These are phyloP conservation scores for Auriscalpium orientale DNA, from an alignment of 768 basidiomycete species.

Conservation along the genomic window DNA sequence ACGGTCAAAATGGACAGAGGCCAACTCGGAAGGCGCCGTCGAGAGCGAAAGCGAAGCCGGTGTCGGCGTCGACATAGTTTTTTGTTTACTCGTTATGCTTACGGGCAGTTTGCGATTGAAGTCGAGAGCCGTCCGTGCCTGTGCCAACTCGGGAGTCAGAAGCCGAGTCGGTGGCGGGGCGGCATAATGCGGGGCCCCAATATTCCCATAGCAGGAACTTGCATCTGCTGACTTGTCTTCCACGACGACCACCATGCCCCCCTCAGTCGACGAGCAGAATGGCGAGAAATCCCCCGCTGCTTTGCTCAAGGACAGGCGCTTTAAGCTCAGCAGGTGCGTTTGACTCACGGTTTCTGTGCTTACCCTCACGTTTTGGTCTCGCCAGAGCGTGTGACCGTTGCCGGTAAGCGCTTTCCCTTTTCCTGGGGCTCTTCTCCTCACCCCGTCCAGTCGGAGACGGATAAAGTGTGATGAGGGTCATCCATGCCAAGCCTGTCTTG, in stretches of 20 bases:
- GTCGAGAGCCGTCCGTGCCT: too few relatives aligned
- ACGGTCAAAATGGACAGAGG: too few relatives aligned
- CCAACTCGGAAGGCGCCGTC: too few relatives aligned
- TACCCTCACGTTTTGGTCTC: slow-evolving; percentile 1
- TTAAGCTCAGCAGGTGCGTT: slow-evolving; percentile 78
- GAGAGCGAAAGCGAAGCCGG: too few relatives aligned
- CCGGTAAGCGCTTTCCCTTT: slow-evolving; percentile 45
- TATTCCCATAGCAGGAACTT: too few relatives aligned
- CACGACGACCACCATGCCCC: slow-evolving; percentile 1
- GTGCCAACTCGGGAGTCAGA: too few relatives aligned
- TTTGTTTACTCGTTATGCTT: too few relatives aligned
- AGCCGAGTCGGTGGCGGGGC: too few relatives aligned
- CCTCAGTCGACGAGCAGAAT: neutral
- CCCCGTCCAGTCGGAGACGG: slow-evolving; percentile 53
- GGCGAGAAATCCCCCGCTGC: slow-evolving; percentile 15
- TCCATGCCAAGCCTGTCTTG: slow-evolving; percentile 83
- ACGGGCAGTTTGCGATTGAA: too few relatives aligned
- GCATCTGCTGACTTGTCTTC: neutral
- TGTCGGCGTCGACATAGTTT: too few relatives aligned
- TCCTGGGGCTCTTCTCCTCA: slow-evolving; percentile 2
- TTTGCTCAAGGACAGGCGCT: slow-evolving; percentile 67
- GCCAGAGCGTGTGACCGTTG: slow-evolving; percentile 83
- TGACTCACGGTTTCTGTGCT: slow-evolving; percentile 1
- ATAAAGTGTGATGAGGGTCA: slow-evolving; percentile 89
- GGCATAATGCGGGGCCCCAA: too few relatives aligned